Base-by-base conservation (phyloP, 148 eudicot species). In the Silene uniflora region DNA sequence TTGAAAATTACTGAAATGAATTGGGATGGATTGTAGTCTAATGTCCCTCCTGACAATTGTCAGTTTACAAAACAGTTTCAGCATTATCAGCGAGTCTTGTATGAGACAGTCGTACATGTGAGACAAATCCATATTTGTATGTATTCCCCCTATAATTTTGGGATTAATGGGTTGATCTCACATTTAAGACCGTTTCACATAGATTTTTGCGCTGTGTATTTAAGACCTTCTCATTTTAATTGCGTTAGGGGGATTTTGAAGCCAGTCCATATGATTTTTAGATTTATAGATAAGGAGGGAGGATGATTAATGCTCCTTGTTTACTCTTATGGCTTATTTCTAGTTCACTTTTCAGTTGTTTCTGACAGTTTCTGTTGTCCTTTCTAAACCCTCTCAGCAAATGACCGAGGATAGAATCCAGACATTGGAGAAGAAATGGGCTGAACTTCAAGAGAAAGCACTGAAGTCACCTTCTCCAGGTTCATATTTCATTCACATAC, bases 401-500 rank as follows among this genome's bases (percentile, higher is more conserved):
- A 73, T 84, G 32, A 54, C 82, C 73, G 98, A 95, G 84, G 91
- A 75, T 82, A 84, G 71, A 55, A 91, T 89, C 74, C 88, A 86
- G 76, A 78, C 79, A 44, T 80, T 90, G 82, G 98, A 95, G 85
- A 89, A 80, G 77, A 91, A 80, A 71, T 92, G 97, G 96, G 84
- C 87, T 44, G 79, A 86, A 74, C 83, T 95, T 77, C 98, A 95
- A 80, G 90, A 89, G n/a, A 87, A 85, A 79, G 89, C 90, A 47
- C 77, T 86, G 79, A 89, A 89, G 84, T 90, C 82, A 81, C 98
- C 98, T 81, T 85, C 96, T 75, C 97, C 97, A 87, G 96, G 97
- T 95, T 81, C 39, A 35, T 76, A 3, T 71, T 29, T 62, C 64
- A 32, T 52, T 81, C 52, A 22, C 55, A 18, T 23, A 29, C n/a